Evolutionary conservation across 352 stramenopile species (phyloP).

Genomic region (Thalassiosira oceanica): DNA sequence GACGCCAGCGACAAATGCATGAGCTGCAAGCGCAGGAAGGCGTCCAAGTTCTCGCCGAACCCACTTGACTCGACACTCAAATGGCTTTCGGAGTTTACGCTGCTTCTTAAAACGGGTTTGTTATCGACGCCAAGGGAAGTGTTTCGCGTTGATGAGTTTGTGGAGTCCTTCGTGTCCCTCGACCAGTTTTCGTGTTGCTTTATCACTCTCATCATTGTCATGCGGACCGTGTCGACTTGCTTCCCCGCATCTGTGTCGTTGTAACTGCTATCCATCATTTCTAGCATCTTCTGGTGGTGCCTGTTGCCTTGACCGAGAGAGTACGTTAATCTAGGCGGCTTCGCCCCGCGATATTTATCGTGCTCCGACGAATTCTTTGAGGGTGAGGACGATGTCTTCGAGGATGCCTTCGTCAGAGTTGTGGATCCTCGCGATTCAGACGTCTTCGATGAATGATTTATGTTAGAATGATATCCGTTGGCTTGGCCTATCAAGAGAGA

Average conservation of each 20-base stretch:
- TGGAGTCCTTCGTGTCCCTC: slow-evolving; percentile 20
- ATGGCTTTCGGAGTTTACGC: slow-evolving; percentile 8
- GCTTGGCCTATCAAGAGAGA: no score
- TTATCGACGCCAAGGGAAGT: slow-evolving; percentile 22
- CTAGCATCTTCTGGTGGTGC: slow-evolving; percentile 50
- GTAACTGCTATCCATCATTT: slow-evolving; percentile 46
- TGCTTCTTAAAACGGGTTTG: slow-evolving; percentile 9
- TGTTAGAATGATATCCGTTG: no score
- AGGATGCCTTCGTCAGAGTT: no score
- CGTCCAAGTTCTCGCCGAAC: slow-evolving; percentile 30
- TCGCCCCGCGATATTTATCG: neutral
- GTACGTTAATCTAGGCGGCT: slow-evolving; percentile 39
- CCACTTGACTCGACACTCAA: slow-evolving; percentile 7
- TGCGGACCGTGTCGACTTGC: slow-evolving; percentile 31
- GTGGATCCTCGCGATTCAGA: no score
- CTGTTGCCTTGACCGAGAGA: slow-evolving; percentile 52
- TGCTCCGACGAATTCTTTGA: no score
- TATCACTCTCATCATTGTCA: slow-evolving; percentile 47
- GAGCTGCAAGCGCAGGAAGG: slow-evolving; percentile 36
- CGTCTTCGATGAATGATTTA: no score
- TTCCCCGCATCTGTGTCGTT: slow-evolving; percentile 8
- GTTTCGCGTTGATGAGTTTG: slow-evolving; percentile 43
- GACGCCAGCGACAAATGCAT: slow-evolving; percentile 47
- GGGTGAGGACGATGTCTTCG: no score
- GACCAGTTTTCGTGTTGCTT: slow-evolving; percentile 50